These are phyloP conservation scores for Cladochytrium replicatum DNA, from an alignment of 192 early-diverging fungal species.

Conservation along the genomic window DNA sequence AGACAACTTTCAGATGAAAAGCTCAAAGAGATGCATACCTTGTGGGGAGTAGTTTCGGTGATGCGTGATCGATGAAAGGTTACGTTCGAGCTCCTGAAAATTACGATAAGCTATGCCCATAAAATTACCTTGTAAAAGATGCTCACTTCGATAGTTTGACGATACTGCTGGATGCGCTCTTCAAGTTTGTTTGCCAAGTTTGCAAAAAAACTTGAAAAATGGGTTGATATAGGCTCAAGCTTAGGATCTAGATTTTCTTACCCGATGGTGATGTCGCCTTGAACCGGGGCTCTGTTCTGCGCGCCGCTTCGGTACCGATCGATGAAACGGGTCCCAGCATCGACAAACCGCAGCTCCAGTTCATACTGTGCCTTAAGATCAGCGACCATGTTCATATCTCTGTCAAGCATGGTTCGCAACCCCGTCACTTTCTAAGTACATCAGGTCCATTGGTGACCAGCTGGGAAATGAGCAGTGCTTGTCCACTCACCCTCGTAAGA, in stretches of 20 bases:
- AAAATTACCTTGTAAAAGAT: no score
- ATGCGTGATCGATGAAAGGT: constrained; percentile 5
- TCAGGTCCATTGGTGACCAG: neutral
- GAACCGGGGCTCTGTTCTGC: neutral
- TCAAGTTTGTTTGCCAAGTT: constrained; percentile 23
- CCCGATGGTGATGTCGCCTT: constrained; percentile 12
- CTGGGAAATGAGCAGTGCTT: neutral
- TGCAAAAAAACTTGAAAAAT: constrained; percentile 20
- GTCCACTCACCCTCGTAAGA: no score
- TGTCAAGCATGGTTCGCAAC: constrained; percentile 21
- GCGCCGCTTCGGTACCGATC: constrained; percentile 16
- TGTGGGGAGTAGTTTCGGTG: constrained; percentile 7
- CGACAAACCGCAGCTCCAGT: constrained; percentile 26
- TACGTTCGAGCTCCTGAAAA: constrained; percentile 11
- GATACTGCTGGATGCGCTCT: constrained; percentile 25
- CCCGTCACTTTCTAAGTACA: constrained; percentile 23
- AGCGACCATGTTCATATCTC: constrained; percentile 24
- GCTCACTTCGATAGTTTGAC: constrained; percentile 27
- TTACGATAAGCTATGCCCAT: neutral
- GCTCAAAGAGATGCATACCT: constrained; percentile 1
- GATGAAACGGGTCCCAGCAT: constrained; percentile 22
- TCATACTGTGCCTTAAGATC: constrained; percentile 9
- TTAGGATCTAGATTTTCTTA: constrained; percentile 16
- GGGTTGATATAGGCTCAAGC: neutral
- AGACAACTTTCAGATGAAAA: neutral